phyloP scores from a whole-genome alignment of 164 flowering plant species.

The Protea cynaroides region DNA sequence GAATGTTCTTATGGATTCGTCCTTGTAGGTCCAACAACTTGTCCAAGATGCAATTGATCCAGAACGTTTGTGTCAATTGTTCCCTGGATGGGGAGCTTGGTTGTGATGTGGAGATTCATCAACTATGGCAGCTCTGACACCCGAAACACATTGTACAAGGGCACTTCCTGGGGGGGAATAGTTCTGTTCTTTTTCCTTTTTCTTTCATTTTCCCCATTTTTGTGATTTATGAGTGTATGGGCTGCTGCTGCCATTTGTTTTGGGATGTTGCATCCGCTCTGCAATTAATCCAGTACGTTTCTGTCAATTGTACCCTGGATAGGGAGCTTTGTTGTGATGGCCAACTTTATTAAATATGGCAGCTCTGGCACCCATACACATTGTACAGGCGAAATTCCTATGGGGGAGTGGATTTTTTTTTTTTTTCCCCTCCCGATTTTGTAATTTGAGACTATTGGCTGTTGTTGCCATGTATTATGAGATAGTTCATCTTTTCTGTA shows the following conservation, averaged over 20 bases:
- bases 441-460: too few species aligned
- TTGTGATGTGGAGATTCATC: slow-evolving; percentile 31
- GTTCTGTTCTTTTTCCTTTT: neutral
- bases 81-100: slow-evolving; percentile 99
- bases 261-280: too few species aligned
- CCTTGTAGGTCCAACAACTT: slow-evolving; percentile 83
- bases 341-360: neutral
- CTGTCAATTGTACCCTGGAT: slow-evolving; percentile 93
- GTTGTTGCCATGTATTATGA: too few species aligned
- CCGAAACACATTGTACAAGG: slow-evolving; percentile 25
- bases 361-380: neutral
- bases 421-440: too few species aligned
- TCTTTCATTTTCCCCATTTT: neutral
- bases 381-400: too few species aligned
- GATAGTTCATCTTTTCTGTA: too few species aligned
- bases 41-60: slow-evolving; percentile 93
- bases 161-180: slow-evolving; percentile 2
- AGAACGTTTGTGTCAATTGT: slow-evolving; percentile 83
- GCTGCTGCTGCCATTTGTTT: too few species aligned
- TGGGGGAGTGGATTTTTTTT: too few species aligned
- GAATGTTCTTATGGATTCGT: neutral
- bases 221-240: too few species aligned
- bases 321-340: slow-evolving; percentile 93
- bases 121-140: slow-evolving; percentile 2
- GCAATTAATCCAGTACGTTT: slow-evolving; percentile 85